phyloP scores from a whole-genome alignment of 2,329 filamentous ascomycete species.

The Talaromyces sp. region DNA sequence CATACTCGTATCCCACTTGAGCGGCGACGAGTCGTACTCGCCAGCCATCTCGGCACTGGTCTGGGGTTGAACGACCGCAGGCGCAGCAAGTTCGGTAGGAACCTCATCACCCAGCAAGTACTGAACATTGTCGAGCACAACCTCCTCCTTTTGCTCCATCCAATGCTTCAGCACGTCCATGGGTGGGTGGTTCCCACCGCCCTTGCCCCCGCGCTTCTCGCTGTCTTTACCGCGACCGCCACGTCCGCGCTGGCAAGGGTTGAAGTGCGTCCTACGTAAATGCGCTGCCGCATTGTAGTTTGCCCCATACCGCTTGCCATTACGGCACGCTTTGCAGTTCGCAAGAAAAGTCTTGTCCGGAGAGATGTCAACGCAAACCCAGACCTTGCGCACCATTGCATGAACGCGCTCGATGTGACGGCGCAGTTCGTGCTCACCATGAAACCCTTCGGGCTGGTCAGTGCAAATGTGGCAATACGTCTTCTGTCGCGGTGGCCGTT shows the following conservation, averaged over 20 bases:
- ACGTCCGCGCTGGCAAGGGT: constrained; percentile 54
- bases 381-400: constrained; percentile 52
- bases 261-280: constrained; percentile 82
- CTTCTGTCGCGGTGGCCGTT: constrained; percentile 56
- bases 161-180: constrained; percentile 58
- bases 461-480: constrained; percentile 66
- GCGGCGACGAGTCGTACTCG: constrained; percentile 16
- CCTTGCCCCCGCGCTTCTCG: constrained; percentile 57
- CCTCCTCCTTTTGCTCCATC: constrained; percentile 54
- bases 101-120: constrained; percentile 20
- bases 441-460: constrained; percentile 71
- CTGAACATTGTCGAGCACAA: constrained; percentile 31
- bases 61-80: constrained; percentile 9
- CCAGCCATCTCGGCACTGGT: constrained; percentile 10
- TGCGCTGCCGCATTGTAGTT: constrained; percentile 96
- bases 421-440: constrained; percentile 76
- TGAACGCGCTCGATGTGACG: constrained; percentile 67
- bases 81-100: constrained; percentile 16
- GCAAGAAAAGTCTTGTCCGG: constrained; percentile 60
- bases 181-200: constrained; percentile 55
- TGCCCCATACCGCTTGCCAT: constrained; percentile 73
- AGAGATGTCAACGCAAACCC: constrained; percentile 58
- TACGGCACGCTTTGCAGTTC: constrained; percentile 78
- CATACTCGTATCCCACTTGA: constrained; percentile 22
- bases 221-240: constrained; percentile 54